phyloP scores from a whole-genome alignment of 2,329 filamentous ascomycete species.

The Apiospora kogelbergensis region DNA sequence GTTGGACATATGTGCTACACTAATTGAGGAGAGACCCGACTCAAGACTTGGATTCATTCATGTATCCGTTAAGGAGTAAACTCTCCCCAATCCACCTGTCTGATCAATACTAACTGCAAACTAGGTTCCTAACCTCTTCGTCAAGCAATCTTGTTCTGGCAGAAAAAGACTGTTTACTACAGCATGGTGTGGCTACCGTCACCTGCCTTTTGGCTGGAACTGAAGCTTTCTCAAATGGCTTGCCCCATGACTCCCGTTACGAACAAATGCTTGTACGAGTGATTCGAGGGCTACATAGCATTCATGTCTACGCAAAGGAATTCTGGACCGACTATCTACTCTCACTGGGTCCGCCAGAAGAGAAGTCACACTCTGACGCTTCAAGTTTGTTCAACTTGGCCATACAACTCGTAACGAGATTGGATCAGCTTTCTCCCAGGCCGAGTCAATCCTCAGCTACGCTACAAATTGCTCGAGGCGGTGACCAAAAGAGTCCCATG shows the following conservation, averaged over 20 bases:
- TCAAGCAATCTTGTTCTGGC: constrained; percentile 12
- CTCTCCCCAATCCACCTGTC: neutral
- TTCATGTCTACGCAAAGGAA: constrained; percentile 31
- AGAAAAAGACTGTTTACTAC: constrained; percentile 10
- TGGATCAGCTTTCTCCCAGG: neutral
- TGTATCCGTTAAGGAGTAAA: constrained; percentile 28
- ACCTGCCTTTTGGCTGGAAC: constrained; percentile 27
- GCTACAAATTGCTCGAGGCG: neutral
- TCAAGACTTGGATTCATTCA: constrained; percentile 28
- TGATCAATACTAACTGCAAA: neutral
- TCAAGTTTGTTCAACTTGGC: neutral
- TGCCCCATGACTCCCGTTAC: neutral
- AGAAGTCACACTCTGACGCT: no score
- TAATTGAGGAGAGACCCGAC: constrained; percentile 25
- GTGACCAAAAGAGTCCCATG: neutral
- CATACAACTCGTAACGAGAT: neutral
- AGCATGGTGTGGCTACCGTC: constrained; percentile 24
- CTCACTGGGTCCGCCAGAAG: neutral
- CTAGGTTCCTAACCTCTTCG: constrained; percentile 11
- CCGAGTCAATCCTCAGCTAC: neutral
- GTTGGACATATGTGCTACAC: constrained; percentile 22
- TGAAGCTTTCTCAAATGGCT: constrained; percentile 12
- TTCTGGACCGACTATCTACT: constrained; percentile 32
- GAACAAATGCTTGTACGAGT: constrained; percentile 17
- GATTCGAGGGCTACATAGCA: constrained; percentile 28